phyloP scores from a whole-genome alignment of 2,329 filamentous ascomycete species.

The Stagonosporopsis tanaceti region DNA sequence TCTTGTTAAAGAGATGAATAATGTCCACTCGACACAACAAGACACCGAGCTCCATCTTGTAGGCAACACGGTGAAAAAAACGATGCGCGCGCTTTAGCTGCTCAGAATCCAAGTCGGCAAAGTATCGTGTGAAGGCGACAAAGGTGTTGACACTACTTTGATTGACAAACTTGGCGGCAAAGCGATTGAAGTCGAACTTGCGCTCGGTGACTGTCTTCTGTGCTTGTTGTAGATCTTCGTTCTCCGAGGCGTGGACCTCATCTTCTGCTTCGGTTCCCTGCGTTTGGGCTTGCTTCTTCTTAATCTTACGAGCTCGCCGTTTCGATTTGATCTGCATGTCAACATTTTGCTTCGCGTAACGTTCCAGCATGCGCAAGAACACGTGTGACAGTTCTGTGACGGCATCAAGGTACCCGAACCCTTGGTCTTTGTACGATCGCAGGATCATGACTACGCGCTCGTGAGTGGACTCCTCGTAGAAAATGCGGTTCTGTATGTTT shows the following conservation, averaged over 20 bases:
- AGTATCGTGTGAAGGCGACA: slow-evolving; percentile 78
- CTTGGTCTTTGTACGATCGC: slow-evolving; percentile 89
- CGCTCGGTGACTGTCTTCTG: slow-evolving; percentile 79
- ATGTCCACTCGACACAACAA: slow-evolving; percentile 92
- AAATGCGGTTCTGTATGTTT: slow-evolving; percentile 95
- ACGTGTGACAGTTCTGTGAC: slow-evolving; percentile 90
- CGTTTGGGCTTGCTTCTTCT: slow-evolving; percentile 64
- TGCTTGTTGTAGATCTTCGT: slow-evolving; percentile 75
- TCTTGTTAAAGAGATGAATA: slow-evolving; percentile 83
- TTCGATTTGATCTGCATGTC: slow-evolving; percentile 92
- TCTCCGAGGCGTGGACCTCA: slow-evolving; percentile 63
- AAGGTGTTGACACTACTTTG: slow-evolving; percentile 92
- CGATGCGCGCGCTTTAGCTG: slow-evolving; percentile 93
- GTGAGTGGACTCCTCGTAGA: slow-evolving; percentile 95
- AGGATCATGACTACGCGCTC: slow-evolving; percentile 84
- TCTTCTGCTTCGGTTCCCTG: slow-evolving; percentile 60
- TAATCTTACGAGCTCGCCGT: slow-evolving; percentile 75
- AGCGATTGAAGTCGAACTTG: slow-evolving; percentile 91
- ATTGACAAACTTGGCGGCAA: slow-evolving; percentile 79
- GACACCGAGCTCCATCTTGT: slow-evolving; percentile 91
- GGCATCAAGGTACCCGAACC: slow-evolving; percentile 91
- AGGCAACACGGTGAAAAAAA: slow-evolving; percentile 91
- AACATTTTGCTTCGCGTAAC: slow-evolving; percentile 92
- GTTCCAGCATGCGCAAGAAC: slow-evolving; percentile 89
- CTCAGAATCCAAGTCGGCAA: slow-evolving; percentile 76